Evolutionary conservation across 352 stramenopile species (phyloP).

Genomic region (Phytophthora tubulina): DNA sequence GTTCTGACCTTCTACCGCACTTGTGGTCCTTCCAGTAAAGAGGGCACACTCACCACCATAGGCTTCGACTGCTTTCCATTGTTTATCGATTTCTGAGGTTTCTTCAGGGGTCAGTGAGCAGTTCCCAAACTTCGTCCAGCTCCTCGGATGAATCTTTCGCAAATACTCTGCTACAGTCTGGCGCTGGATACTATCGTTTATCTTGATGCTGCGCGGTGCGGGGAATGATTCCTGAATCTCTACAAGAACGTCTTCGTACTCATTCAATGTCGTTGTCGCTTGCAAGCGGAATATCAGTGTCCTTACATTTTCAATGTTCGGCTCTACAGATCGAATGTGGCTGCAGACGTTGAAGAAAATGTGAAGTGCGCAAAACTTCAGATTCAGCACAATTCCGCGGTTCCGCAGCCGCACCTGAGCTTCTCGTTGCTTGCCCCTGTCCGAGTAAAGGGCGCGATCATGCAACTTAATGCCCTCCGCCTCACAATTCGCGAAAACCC

Average conservation of each 20-base stretch:
- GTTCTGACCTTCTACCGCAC: conserved; percentile 16
- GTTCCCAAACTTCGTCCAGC: conserved; percentile 23
- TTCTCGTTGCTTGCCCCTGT: conserved; percentile 20
- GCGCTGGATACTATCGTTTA: not conserved
- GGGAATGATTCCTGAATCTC: not conserved
- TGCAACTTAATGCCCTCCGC: conserved; percentile 6
- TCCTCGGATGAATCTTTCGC: conserved; percentile 12
- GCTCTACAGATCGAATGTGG: conserved; percentile 10
- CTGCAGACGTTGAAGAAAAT: conserved; percentile 28
- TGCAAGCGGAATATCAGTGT: conserved; percentile 6
- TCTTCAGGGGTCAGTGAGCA: conserved; percentile 3
- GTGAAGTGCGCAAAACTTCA: conserved; percentile 16
- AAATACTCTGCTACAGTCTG: conserved; percentile 10
- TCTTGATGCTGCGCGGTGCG: not conserved
- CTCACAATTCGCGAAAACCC: conserved; percentile 19
- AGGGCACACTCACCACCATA: not conserved
- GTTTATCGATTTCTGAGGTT: not conserved
- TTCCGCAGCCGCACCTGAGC: conserved; percentile 1
- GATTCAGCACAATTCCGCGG: not conserved
- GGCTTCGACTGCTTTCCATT: not conserved
- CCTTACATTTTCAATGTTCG: conserved; percentile 10
- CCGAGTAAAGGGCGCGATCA: conserved; percentile 1
- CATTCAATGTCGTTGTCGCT: conserved; percentile 1
- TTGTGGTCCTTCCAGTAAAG: conserved; percentile 16
- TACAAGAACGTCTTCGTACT: not conserved